Evolutionary conservation across 805 yeast genomes (phyloP).

Genomic region (Saturnispora sekii): DNA sequence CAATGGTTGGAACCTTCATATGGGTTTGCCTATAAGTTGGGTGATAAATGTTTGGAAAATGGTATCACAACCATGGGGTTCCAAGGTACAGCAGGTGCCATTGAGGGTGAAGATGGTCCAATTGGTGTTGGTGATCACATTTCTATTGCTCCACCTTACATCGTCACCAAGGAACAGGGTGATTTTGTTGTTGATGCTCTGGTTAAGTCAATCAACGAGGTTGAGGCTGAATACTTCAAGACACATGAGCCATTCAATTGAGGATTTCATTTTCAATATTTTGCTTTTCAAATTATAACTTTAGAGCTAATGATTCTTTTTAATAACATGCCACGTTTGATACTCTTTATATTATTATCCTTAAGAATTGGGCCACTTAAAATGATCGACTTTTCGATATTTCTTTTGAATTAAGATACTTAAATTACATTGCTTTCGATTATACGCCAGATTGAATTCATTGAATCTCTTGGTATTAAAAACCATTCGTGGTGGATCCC

Average conservation of each 20-base stretch:
- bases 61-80: conserved; percentile 35
- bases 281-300: not conserved
- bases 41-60: conserved; percentile 28
- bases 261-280: not conserved
- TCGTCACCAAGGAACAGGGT: conserved; percentile 31
- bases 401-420: no score
- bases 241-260: not conserved
- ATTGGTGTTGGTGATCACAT: conserved; percentile 22
- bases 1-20: conserved; percentile 33
- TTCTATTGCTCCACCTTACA: conserved; percentile 37
- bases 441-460: conserved; percentile 22
- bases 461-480: conserved; percentile 35
- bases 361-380: no score
- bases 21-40: conserved; percentile 24
- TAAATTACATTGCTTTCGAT: conserved; percentile 2
- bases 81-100: conserved; percentile 33
- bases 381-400: no score
- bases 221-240: conserved; percentile 14
- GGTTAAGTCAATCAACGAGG: conserved; percentile 14
- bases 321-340: no score
- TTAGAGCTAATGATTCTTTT: conserved; percentile 2
- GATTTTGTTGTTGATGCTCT: conserved; percentile 28
- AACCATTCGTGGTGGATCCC: conserved; percentile 47
- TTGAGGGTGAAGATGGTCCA: conserved; percentile 27
- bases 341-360: no score